phyloP scores from a whole-genome alignment of 257 asterid genomes.

The Euphrasia confusa region DNA sequence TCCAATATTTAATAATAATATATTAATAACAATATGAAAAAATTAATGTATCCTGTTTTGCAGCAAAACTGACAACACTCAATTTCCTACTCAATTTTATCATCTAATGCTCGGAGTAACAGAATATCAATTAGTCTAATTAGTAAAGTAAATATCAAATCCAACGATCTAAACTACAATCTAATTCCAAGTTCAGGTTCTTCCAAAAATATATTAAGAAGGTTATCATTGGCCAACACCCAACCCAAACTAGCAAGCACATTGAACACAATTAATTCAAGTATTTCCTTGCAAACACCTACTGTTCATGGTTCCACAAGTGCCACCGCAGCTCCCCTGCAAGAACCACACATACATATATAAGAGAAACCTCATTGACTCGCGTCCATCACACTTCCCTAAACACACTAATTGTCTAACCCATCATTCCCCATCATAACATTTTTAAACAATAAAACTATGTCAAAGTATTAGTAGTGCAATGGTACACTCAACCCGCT shows the following conservation, averaged over 20 bases:
- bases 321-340: slow-evolving; percentile 95
- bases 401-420: slow-evolving; percentile 36
- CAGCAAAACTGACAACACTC: background rate
- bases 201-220: slow-evolving; percentile 16
- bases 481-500: slow-evolving; percentile 26
- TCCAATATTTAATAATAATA: background rate
- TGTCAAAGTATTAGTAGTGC: slow-evolving; percentile 15
- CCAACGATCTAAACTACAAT: slow-evolving; percentile 19
- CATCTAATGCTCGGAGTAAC: background rate
- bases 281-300: slow-evolving; percentile 89
- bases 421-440: slow-evolving; percentile 25
- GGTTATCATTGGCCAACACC: slow-evolving; percentile 29
- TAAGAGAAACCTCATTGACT: slow-evolving; percentile 90
- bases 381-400: slow-evolving; percentile 59
- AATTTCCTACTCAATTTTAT: background rate
- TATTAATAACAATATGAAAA: background rate
- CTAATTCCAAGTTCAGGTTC: slow-evolving; percentile 20
- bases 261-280: slow-evolving; percentile 47
- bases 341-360: slow-evolving; percentile 82
- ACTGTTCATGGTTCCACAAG: slow-evolving; percentile 93
- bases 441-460: slow-evolving; percentile 12
- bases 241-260: slow-evolving; percentile 52
- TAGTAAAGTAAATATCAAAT: slow-evolving; percentile 18
- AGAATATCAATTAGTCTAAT: slow-evolving; percentile 5
- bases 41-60: slow-evolving; percentile 1